Conservation (phyloP, 2,329 filamentous ascomycete genomes). For the Rhynchosporium graminicola region DNA sequence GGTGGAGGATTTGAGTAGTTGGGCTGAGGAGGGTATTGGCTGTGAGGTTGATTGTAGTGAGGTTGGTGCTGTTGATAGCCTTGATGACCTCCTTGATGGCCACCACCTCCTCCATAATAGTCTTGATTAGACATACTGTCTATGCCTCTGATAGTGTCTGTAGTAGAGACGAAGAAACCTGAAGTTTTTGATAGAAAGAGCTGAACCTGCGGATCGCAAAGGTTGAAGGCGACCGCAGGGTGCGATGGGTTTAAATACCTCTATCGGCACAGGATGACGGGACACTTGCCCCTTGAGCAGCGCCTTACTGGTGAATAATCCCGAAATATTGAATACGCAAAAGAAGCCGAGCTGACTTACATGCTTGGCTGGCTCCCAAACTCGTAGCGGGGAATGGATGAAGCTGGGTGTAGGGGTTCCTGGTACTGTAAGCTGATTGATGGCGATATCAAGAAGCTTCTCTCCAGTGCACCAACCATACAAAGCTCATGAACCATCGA, state of each 20-base stretch:
- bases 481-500: background rate
- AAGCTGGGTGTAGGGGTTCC: background rate
- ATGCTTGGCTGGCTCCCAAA: conserved; percentile 4
- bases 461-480: background rate
- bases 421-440: background rate
- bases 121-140: conserved; percentile 36
- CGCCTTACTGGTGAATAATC: background rate
- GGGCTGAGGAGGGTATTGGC: conserved; percentile 28
- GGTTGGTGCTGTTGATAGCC: conserved; percentile 26
- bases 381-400: conserved; percentile 2
- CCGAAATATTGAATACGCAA: background rate
- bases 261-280: background rate
- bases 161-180: background rate
- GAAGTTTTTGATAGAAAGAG: conserved; percentile 2
- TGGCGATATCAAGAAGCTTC: background rate
- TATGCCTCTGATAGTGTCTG: conserved; percentile 8
- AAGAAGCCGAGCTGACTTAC: conserved; percentile 16
- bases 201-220: conserved; percentile 7
- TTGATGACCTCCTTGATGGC: conserved; percentile 17
- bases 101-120: conserved; percentile 35
- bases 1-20: conserved; percentile 27
- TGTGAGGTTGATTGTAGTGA: conserved; percentile 22
- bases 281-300: conserved; percentile 13
- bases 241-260: conserved; percentile 12
- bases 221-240: conserved; percentile 1